Conservation (phyloP, 1,139 yeast genomes). For the Zygoascus meyerae region DNA sequence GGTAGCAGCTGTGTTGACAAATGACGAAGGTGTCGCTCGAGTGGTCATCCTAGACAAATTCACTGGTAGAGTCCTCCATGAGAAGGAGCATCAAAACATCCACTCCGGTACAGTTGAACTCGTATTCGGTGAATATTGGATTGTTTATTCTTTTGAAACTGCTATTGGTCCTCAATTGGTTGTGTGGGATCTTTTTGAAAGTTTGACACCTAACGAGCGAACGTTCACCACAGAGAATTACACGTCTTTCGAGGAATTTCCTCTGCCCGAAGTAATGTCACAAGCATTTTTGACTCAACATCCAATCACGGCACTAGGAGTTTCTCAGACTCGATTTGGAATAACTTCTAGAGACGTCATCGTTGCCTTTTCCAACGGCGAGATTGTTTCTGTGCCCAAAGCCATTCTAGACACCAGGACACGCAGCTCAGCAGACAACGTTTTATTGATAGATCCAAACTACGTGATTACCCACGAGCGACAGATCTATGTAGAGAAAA, state of each 20-base stretch:
- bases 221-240: conserved; percentile 25
- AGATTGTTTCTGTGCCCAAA: conserved; percentile 67
- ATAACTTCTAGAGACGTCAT: conserved; percentile 68
- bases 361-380: conserved; percentile 52
- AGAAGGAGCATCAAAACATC: conserved; percentile 39
- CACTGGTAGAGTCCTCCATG: conserved; percentile 58
- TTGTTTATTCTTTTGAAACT: conserved; percentile 61
- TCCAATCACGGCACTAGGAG: conserved; percentile 42
- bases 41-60: conserved; percentile 60
- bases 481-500: conserved; percentile 27
- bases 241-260: conserved; percentile 37
- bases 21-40: conserved; percentile 12
- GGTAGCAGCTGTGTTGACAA: conserved; percentile 38
- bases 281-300: conserved; percentile 49
- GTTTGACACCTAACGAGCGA: conserved; percentile 45
- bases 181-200: conserved; percentile 75
- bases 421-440: conserved; percentile 44
- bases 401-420: conserved; percentile 33
- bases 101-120: conserved; percentile 38
- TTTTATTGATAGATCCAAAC: conserved; percentile 46
- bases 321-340: conserved; percentile 66
- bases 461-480: conserved; percentile 41
- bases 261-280: conserved; percentile 42
- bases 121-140: conserved; percentile 78
- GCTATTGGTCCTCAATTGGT: conserved; percentile 53